These are phyloP conservation scores for Xylogone sp. DNA, from an alignment of 2,329 filamentous ascomycete genomes.

Conservation along the genomic window DNA sequence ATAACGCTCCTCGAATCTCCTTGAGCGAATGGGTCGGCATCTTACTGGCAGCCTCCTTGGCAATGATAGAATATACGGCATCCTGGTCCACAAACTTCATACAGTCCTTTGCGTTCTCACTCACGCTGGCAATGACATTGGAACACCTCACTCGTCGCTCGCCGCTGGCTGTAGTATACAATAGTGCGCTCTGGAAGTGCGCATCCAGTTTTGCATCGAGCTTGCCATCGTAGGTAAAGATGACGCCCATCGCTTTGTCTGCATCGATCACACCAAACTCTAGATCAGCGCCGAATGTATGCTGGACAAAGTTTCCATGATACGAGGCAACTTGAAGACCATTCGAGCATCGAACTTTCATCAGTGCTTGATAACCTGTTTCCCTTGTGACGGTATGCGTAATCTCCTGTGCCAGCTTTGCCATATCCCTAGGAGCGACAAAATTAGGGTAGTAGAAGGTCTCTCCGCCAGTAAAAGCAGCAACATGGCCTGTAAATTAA, in stretches of 20 bases:
- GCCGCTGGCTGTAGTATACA: slow-evolving; percentile 89
- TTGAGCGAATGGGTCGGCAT: slow-evolving; percentile 73
- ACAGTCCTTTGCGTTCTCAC: slow-evolving; percentile 74
- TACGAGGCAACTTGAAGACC: slow-evolving; percentile 92
- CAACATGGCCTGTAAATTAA: slow-evolving; percentile 62
- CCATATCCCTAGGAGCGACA: slow-evolving; percentile 77
- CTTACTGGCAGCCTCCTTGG: slow-evolving; percentile 90
- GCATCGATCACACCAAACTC: slow-evolving; percentile 90
- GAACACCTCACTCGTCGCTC: slow-evolving; percentile 88
- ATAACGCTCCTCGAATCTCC: slow-evolving; percentile 77
- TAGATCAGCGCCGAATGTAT: slow-evolving; percentile 90
- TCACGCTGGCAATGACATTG: slow-evolving; percentile 91
- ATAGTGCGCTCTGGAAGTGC: slow-evolving; percentile 91
- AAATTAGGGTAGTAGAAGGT: slow-evolving; percentile 98
- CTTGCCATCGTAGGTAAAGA: slow-evolving; percentile 95
- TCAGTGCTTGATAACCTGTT: slow-evolving; percentile 90
- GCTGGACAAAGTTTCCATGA: slow-evolving; percentile 93
- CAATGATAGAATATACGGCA: slow-evolving; percentile 80
- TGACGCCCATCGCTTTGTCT: slow-evolving; percentile 88
- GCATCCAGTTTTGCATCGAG: slow-evolving; percentile 95
- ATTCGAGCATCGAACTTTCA: slow-evolving; percentile 98
- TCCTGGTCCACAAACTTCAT: slow-evolving; percentile 97
- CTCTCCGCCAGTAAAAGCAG: slow-evolving; percentile 88
- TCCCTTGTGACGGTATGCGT: slow-evolving; percentile 82
- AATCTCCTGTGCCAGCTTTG: slow-evolving; percentile 82